Conservation (phyloP, 2,329 filamentous ascomycete species). For the Sarocladium brachiariae region DNA sequence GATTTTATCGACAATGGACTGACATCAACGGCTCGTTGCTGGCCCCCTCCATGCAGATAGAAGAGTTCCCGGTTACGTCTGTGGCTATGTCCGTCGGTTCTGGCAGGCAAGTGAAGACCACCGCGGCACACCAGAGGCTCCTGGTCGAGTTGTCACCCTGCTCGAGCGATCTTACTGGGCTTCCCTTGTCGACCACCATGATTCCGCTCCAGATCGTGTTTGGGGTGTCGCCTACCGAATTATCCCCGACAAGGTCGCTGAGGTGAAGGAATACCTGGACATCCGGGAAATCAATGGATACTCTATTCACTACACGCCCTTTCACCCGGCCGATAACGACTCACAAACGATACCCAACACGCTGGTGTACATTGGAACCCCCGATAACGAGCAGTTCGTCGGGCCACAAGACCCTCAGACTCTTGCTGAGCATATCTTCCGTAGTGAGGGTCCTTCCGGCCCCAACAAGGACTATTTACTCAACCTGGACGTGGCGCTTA, state of each 20-base stretch:
- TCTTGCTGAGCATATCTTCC: constrained; percentile 74
- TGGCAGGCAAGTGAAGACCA: constrained; percentile 95
- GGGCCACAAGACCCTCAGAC: constrained; percentile 72
- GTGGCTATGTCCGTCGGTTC: constrained; percentile 88
- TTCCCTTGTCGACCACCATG: constrained; percentile 61
- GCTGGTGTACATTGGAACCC: constrained; percentile 91
- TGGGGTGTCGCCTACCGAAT: constrained; percentile 96
- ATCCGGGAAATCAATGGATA: constrained; percentile 98
- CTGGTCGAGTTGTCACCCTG: constrained; percentile 87
- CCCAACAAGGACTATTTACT: constrained; percentile 87
- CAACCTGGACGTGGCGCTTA: constrained; percentile 67
- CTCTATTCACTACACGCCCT: constrained; percentile 83
- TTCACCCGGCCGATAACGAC: constrained; percentile 48
- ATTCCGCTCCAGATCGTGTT: constrained; percentile 56
- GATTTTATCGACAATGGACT: no score
- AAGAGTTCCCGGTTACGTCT: constrained; percentile 82
- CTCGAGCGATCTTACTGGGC: constrained; percentile 82
- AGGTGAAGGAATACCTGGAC: constrained; percentile 86
- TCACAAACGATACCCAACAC: constrained; percentile 34
- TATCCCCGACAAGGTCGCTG: constrained; percentile 59
- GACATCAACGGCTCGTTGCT: constrained; percentile 7
- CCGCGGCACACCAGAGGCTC: constrained; percentile 78
- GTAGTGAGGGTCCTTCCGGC: constrained; percentile 75
- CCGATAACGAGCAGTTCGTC: constrained; percentile 86
- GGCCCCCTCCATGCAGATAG: constrained; percentile 51